phyloP scores from a whole-genome alignment of 2,329 filamentous ascomycete genomes.

The Cercospora citrullina region DNA sequence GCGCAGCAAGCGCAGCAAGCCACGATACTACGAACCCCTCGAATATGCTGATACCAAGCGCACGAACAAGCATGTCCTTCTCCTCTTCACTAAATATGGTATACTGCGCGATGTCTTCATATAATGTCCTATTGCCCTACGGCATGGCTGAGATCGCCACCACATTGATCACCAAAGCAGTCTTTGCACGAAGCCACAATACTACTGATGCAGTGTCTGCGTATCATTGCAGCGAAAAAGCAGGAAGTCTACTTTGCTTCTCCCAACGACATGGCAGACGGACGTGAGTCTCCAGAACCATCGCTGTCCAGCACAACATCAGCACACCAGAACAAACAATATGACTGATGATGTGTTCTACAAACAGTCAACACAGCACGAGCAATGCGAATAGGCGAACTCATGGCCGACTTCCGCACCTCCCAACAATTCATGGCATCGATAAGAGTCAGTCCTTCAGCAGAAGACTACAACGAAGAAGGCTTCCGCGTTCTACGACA shows the following conservation, averaged over 20 bases:
- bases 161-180: constrained; percentile 6
- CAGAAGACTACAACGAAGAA: constrained; percentile 59
- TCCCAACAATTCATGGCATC: constrained; percentile 60
- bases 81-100: background rate
- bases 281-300: constrained; percentile 43
- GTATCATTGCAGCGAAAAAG: background rate
- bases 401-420: constrained; percentile 65
- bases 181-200: background rate
- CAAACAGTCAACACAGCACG: constrained; percentile 62
- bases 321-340: background rate
- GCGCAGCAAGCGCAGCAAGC: constrained; percentile 16
- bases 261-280: constrained; percentile 53
- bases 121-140: constrained; percentile 7
- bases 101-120: constrained; percentile 4
- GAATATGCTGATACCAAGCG: constrained; percentile 1
- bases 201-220: background rate
- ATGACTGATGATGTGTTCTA: background rate
- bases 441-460: constrained; percentile 52
- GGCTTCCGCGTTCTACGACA: constrained; percentile 60
- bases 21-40: constrained; percentile 15
- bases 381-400: constrained; percentile 62
- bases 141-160: constrained; percentile 9
- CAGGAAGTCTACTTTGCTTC: background rate
- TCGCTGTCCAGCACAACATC: background rate
- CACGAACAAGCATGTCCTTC: background rate